Percentiles rank a stretch among this genome's conserved stretches.
Evolutionary conservation across 257 asterid species (phyloP).

Genomic region (Echium plantagineum): DNA sequence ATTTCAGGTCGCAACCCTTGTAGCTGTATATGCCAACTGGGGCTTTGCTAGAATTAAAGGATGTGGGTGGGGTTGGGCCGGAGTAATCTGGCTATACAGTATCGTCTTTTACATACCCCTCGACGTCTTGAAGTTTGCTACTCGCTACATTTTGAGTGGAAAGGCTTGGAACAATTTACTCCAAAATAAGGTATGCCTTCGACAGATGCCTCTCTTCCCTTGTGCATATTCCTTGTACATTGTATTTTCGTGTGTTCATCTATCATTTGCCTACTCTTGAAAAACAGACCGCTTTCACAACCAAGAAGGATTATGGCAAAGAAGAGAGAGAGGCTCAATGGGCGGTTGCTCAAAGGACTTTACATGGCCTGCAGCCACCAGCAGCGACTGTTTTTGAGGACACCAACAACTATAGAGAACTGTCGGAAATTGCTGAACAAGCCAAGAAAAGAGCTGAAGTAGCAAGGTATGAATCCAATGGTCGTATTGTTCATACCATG

Average conservation of each 20-base stretch:
- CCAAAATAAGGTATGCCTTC: conserved; percentile 57
- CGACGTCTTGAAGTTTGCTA: conserved; percentile 70
- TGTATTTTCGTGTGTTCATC: not conserved
- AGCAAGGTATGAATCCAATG: conserved; percentile 47
- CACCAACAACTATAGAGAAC: conserved; percentile 81
- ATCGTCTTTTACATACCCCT: conserved; percentile 66
- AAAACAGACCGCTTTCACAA: conserved; percentile 83
- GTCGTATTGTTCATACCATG: not conserved
- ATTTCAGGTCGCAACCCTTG: conserved; percentile 66
- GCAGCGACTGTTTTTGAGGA: conserved; percentile 53
- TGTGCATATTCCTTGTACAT: not conserved
- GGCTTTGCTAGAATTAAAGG: conserved; percentile 76
- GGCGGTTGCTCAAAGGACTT: conserved; percentile 96
- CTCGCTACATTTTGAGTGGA: conserved; percentile 73
- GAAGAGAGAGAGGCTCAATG: conserved; percentile 98
- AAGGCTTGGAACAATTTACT: conserved; percentile 83
- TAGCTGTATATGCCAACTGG: conserved; percentile 94
- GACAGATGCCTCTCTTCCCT: not conserved
- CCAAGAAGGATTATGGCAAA: conserved; percentile 82
- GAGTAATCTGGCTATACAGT: conserved; percentile 84
- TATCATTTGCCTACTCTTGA: not conserved
- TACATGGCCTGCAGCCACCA: conserved; percentile 82
- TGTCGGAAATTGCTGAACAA: conserved; percentile 92
- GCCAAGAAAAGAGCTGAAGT: conserved; percentile 96
- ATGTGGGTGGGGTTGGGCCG: conserved; percentile 99